Base-by-base conservation (phyloP, 1,139 yeast species). In the Candida frijolesensis region DNA sequence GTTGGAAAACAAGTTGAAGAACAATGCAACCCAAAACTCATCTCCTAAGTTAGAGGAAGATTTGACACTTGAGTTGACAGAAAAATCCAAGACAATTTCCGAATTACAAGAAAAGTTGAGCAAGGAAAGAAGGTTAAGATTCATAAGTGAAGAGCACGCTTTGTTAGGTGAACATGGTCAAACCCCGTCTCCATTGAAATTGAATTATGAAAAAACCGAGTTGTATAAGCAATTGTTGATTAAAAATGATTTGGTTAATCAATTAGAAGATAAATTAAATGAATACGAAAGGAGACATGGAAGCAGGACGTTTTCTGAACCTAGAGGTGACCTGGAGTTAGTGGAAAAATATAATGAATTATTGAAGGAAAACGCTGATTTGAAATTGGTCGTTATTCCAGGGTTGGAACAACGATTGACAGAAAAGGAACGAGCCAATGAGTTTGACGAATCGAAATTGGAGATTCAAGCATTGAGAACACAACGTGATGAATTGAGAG, bases 71-170 rank as follows among this genome's bases (percentile, higher is more conserved):
- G 77, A 78, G 51, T 51, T 76, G 11, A 64, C 76, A 14, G 70
- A 73, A 22, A 78, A 82, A 54, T 74, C 83, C 44, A 62, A 72
- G 14, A 72, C 72, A 25, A 74, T 85, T 34, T 74, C 79, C 2
- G 79, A 78, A 29, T 63, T 87, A 49, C 80, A 85, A 46, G 82
- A 80, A 47, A 79, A 80, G 54, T 65, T 87, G 53, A 82, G 81
- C 50, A 82, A 82, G 42, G 94, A 87, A 62, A 74, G 92, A 55
- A 71, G 83, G 57, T 76, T 83, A 51, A 67, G 94, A 48, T 84
- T 79, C 55, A 79, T 85, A 15, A 84, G 89, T 40, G 94, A 87
- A 61, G 91, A 86, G 54, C 87, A 84, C 59, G 83, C 83, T 0
- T 63, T 84, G 45, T 63, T 83, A 35, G 63, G 74, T 55, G 88